Evolutionary conservation across 179 eudicot species (phyloP).

Genomic region (Beta macrorhiza): DNA sequence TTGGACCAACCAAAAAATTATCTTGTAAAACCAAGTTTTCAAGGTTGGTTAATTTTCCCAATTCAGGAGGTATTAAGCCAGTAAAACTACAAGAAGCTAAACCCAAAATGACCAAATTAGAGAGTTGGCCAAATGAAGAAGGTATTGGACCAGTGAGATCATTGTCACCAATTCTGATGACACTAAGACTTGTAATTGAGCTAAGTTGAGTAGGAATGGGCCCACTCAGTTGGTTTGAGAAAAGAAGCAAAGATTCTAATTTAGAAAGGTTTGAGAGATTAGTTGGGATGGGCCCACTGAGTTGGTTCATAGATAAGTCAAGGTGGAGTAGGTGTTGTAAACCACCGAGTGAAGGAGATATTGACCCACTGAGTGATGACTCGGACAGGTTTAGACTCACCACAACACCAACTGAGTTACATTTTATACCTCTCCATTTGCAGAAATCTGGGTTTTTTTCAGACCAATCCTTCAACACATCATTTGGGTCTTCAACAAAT

Average conservation of each 20-base stretch:
- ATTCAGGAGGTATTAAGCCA: constrained; percentile 59
- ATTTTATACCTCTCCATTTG: constrained; percentile 66
- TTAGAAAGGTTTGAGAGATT: constrained; percentile 66
- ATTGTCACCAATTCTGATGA: constrained; percentile 81
- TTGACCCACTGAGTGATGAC: constrained; percentile 63
- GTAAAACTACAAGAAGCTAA: constrained; percentile 72
- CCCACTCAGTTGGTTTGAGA: constrained; percentile 75
- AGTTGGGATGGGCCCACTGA: constrained; percentile 85
- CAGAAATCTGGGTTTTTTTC: constrained; percentile 47
- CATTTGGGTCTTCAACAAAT: constrained; percentile 56
- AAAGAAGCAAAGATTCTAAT: constrained; percentile 58
- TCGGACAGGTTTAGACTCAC: constrained; percentile 61
- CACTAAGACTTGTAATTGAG: constrained; percentile 46
- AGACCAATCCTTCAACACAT: constrained; percentile 56
- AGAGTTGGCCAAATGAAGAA: constrained; percentile 50
- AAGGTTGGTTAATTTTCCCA: constrained; percentile 52
- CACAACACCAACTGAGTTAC: constrained; percentile 48
- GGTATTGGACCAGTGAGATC: constrained; percentile 68
- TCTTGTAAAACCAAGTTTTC: constrained; percentile 60
- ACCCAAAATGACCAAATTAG: constrained; percentile 61
- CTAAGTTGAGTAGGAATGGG: constrained; percentile 71
- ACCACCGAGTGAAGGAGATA: constrained; percentile 59
- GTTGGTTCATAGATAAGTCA: constrained; percentile 69
- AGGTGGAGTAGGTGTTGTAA: constrained; percentile 65
- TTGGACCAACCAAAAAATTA: constrained; percentile 57